phyloP scores from a whole-genome alignment of 1,139 yeast species.

The Saccharomyces hybrid region DNA sequence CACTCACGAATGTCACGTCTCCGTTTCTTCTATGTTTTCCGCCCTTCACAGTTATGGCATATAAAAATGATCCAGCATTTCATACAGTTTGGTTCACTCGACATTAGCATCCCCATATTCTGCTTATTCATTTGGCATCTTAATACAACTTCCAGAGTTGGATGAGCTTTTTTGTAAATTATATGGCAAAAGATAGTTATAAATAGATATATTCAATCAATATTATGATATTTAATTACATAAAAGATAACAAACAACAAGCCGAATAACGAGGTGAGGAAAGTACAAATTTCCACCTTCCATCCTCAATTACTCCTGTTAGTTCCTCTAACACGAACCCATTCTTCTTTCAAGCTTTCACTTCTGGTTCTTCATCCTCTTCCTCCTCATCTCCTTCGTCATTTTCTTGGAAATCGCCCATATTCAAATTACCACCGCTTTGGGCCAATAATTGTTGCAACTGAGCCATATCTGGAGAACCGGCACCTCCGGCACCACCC shows the following conservation, averaged over 20 bases:
- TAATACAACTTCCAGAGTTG: background rate
- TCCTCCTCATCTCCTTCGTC: conserved; percentile 9
- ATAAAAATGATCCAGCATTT: background rate
- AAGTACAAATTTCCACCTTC: background rate
- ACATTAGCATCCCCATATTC: background rate
- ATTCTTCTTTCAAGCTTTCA: conserved; percentile 3
- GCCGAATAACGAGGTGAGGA: background rate
- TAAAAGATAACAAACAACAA: background rate
- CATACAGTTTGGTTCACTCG: background rate
- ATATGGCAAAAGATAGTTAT: background rate
- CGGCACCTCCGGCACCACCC: conserved; percentile 33
- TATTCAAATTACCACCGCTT: conserved; percentile 2
- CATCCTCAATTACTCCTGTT: background rate
- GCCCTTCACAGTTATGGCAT: background rate
- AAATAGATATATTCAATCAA: background rate
- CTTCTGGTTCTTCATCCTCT: conserved; percentile 7
- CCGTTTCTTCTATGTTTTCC: background rate
- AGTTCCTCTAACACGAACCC: background rate
- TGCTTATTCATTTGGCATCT: background rate
- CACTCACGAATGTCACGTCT: background rate
- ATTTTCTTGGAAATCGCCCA: conserved; percentile 5
- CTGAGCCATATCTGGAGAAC: conserved; percentile 31
- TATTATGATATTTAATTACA: background rate
- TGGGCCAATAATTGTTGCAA: conserved; percentile 8
- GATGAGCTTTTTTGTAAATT: background rate